phyloP scores from a whole-genome alignment of 1,284 basidiomycete genomes.

The Caloboletus inedulis region DNA sequence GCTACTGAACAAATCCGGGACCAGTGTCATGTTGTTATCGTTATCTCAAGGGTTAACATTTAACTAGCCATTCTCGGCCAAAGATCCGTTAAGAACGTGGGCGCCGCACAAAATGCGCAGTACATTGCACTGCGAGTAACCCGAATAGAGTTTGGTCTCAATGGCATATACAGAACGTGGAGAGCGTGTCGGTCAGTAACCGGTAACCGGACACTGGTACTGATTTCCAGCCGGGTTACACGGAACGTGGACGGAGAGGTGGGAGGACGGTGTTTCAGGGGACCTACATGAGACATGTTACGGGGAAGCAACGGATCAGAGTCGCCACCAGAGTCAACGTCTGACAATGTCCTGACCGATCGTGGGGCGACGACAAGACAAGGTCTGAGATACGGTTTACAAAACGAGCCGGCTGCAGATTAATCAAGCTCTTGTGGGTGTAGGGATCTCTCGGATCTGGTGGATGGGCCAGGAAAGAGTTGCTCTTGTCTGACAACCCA shows the following conservation, averaged over 20 bases:
- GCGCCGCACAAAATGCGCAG: background rate
- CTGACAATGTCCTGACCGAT: background rate
- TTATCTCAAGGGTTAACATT: background rate
- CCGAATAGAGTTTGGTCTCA: background rate
- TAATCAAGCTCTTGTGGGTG: background rate
- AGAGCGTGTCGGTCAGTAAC: conserved; percentile 2
- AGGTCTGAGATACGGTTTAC: background rate
- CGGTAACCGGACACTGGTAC: background rate
- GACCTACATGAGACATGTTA: background rate
- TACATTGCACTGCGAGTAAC: background rate
- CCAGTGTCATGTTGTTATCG: background rate
- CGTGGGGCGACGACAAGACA: background rate
- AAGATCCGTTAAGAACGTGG: conserved; percentile 17
- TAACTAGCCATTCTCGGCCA: background rate
- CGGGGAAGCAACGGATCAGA: background rate
- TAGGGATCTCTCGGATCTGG: background rate
- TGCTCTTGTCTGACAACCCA: background rate
- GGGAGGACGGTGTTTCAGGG: background rate
- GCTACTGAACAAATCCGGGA: background rate
- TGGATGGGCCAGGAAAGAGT: background rate
- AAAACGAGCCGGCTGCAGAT: background rate
- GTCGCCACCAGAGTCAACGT: no score
- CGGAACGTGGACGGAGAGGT: background rate
- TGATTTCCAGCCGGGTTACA: background rate
- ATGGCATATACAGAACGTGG: conserved; percentile 5